Evolutionary conservation across 306 rosid genomes (phyloP), one percentile per base, ranked within the genome.

Genomic region (Cyamopsis tetragonoloba): DNA sequence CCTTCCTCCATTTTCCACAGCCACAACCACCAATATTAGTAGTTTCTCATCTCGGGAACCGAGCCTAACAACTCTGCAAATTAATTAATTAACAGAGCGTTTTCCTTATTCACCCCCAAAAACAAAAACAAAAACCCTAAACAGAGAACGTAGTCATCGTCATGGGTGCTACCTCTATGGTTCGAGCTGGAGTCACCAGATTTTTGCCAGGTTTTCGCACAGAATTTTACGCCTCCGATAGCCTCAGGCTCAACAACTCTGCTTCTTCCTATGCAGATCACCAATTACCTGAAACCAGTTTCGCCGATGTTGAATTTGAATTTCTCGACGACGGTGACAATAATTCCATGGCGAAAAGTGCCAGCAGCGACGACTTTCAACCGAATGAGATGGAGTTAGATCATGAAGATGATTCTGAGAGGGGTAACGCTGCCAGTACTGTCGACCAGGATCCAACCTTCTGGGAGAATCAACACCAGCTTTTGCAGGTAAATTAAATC

Each of bases 401-500:
- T 7, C 76, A 79, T 0, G 89, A 79, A 1, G 83, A 69, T 4
- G 86, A 71, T 0, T 74, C 41, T 22, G 78, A 60, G 3, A 68
- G 24, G 7, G 79, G 49, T 1, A 11, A 46, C 2, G 11, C 37
- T 3, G 19, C 24, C 7, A 50, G 32, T 10, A 54, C 13, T n/a
- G 2, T 43, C 11, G 80, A 80, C 10, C 77, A 85, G 35, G 64
- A 71, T 23, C 72, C 23, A 77, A 77, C 12, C 24, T 92, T 80
- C 37, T 92, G 95, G 98, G 92, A 87, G 1, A 79, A 75, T 13
- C 96, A 92, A 43, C 81, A 81, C 50, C 89, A 92, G 65, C 15
- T 79, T 61, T 62, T 92, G 73, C 91, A 80, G 77, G 98, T 92
- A 43, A 58, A 18, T 32, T 0, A 32, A 18, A 24, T 53, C 4